phyloP scores from a whole-genome alignment of 257 asterid species.

The Solanum dulcamara region DNA sequence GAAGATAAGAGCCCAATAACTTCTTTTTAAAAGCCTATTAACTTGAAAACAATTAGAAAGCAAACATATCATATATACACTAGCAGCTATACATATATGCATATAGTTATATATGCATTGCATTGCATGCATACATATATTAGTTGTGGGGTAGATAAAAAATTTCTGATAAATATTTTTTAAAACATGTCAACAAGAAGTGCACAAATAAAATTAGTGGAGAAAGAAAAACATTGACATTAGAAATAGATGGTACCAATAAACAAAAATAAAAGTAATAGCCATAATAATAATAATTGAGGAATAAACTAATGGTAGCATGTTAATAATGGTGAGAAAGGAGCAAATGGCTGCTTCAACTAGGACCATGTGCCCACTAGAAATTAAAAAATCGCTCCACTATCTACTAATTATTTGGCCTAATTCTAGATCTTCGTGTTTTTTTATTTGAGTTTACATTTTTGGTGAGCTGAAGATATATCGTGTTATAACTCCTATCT shows the following conservation, averaged over 20 bases:
- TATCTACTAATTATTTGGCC: too few species aligned
- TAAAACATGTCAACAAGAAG: background rate
- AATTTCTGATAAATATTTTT: background rate
- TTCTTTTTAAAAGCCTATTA: background rate
- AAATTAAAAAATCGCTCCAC: too few species aligned
- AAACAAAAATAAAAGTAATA: background rate
- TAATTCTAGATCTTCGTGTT: too few species aligned
- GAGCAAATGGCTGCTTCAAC: background rate
- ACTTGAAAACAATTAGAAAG: background rate
- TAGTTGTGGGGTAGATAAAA: rapidly evolving
- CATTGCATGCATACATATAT: background rate
- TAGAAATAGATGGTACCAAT: background rate
- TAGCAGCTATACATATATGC: background rate
- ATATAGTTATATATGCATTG: background rate
- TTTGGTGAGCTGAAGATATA: too few species aligned
- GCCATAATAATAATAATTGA: background rate
- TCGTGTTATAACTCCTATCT: background rate
- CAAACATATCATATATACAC: background rate
- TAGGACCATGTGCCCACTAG: background rate
- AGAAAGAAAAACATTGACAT: background rate
- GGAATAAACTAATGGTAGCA: background rate
- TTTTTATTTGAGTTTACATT: too few species aligned
- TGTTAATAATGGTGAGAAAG: background rate
- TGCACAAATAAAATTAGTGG: background rate
- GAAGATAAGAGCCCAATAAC: background rate